Evolutionary conservation across 805 yeast genomes (phyloP).

Genomic region (Suhomyces tanzawaensis): DNA sequence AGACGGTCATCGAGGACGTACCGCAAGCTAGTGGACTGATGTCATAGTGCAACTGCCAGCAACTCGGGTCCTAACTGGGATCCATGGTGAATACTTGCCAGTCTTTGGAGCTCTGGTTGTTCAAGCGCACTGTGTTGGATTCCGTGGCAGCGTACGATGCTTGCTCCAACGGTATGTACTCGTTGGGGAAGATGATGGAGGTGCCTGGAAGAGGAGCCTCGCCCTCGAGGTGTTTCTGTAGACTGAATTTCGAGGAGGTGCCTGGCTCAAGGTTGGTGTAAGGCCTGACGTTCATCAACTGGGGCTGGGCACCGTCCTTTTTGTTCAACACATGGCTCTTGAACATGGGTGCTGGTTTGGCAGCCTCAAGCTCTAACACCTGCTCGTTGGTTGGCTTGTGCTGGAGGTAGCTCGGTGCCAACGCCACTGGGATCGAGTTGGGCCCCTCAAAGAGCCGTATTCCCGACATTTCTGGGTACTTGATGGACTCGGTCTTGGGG

Average conservation of each 20-base stretch:
- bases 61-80: too few relatives aligned
- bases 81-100: conserved; percentile 9
- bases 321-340: neutral
- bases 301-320: neutral
- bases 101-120: conserved; percentile 7
- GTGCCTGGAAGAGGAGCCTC: conserved; percentile 8
- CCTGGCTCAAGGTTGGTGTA: conserved; percentile 8
- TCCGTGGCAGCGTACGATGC: neutral
- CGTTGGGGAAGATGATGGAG: conserved; percentile 6
- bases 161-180: neutral
- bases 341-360: neutral
- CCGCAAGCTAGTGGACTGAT: too few relatives aligned
- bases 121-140: conserved; percentile 1
- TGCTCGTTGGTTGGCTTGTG: conserved; percentile 2
- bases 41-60: too few relatives aligned
- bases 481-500: conserved; percentile 4
- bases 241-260: conserved; percentile 5
- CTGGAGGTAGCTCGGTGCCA: neutral
- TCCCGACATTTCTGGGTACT: conserved; percentile 6
- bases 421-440: neutral
- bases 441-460: conserved; percentile 3
- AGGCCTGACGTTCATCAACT: conserved; percentile 8
- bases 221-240: neutral
- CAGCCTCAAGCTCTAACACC: neutral
- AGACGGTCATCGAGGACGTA: too few relatives aligned